These are phyloP conservation scores for Seiridium unicorne DNA, from an alignment of 2,329 filamentous ascomycete species.

Conservation along the genomic window DNA sequence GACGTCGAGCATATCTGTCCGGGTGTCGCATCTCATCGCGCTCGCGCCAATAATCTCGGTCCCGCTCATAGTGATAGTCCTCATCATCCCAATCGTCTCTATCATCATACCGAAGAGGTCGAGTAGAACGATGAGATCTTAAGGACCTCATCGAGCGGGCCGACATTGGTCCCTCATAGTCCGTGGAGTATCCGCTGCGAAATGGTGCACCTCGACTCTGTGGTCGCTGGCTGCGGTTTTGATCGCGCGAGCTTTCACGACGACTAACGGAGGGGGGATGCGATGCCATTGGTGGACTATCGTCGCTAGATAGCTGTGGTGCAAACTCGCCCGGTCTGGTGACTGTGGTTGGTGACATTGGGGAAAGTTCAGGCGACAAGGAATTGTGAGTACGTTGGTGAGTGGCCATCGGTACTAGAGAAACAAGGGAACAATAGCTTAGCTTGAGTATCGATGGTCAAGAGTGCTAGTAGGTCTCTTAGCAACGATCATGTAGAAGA, in stretches of 20 bases:
- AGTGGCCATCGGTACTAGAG: background rate
- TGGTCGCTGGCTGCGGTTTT: background rate
- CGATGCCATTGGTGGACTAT: background rate
- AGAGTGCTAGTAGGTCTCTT: background rate
- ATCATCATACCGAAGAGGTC: conserved; percentile 2
- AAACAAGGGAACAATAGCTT: too few relatives aligned
- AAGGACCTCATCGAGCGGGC: conserved; percentile 1
- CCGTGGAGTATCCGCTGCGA: background rate
- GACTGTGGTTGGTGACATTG: background rate
- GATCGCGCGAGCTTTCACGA: background rate
- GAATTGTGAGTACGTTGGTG: background rate
- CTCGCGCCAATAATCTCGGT: conserved; percentile 4
- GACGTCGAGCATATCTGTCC: background rate
- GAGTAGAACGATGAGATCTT: background rate
- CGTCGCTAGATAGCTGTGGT: background rate
- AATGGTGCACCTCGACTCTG: background rate
- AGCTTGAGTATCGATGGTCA: too few relatives aligned
- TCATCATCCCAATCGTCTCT: conserved; percentile 7
- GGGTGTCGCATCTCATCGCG: background rate
- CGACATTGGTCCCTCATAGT: conserved; percentile 1
- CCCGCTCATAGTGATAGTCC: conserved; percentile 5
- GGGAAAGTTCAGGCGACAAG: background rate
- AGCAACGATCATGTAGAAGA: background rate
- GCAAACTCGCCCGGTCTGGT: background rate
- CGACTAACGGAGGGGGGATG: background rate